A percentile compares a stretch with the other conserved stretches of the same genome.
These are phyloP conservation scores for Piloderma croceum DNA, from an alignment of 768 basidiomycete genomes.

Conservation along the genomic window DNA sequence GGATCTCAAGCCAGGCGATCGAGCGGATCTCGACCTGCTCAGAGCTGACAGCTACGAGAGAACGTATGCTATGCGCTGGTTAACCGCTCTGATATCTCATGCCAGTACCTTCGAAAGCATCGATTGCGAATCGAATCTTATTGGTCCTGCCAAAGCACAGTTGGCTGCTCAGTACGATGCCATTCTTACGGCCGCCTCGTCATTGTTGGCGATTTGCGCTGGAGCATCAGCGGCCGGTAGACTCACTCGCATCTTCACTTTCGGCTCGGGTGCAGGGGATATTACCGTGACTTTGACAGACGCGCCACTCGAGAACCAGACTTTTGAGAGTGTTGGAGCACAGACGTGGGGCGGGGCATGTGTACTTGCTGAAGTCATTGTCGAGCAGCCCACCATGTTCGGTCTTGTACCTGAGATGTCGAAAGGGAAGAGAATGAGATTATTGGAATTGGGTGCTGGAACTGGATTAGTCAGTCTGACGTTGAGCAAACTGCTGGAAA, in stretches of 20 bases:
- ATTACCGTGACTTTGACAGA: slow-evolving; percentile 53
- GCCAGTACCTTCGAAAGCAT: slow-evolving; percentile 17
- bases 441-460: slow-evolving; percentile 83
- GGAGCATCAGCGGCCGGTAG: slow-evolving; percentile 60
- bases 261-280: slow-evolving; percentile 23
- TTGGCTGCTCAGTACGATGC: slow-evolving; percentile 19
- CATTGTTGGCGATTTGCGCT: slow-evolving; percentile 58
- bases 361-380: slow-evolving; percentile 71
- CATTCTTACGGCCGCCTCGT: slow-evolving; percentile 49
- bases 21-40: slow-evolving; percentile 25
- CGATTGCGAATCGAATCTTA: slow-evolving; percentile 11
- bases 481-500: slow-evolving; percentile 41
- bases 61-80: slow-evolving; percentile 64
- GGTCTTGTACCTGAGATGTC: too few species aligned
- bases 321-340: slow-evolving; percentile 69
- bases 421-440: slow-evolving; percentile 22
- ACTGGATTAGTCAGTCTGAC: slow-evolving; percentile 80
- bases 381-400: slow-evolving; percentile 48
- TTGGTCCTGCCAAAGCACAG: not conserved
- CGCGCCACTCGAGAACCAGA: slow-evolving; percentile 62
- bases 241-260: slow-evolving; percentile 47
- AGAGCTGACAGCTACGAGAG: slow-evolving; percentile 66
- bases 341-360: slow-evolving; percentile 90
- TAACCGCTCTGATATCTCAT: slow-evolving; percentile 55
- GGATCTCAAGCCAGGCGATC: too few species aligned